Evolutionary conservation across 2,329 filamentous ascomycete species (phyloP), one percentile per base, ranked within the genome.

Genomic region (Chrysoporthe austroafricana): DNA sequence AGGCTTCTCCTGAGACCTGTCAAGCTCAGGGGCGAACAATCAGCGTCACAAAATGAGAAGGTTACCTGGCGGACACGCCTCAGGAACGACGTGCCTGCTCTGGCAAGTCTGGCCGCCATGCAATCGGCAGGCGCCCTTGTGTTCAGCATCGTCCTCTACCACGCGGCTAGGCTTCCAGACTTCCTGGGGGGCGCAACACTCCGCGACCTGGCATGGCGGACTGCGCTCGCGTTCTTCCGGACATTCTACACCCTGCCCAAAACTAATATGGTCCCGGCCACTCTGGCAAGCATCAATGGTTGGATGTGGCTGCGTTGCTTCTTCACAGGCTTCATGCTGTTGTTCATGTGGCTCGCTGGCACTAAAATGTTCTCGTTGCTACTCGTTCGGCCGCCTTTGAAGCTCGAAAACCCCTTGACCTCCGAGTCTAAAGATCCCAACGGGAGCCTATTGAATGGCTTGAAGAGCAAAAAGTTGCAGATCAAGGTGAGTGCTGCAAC

Each of bases 391-490:
- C 88, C 91, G 73, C 95, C 95, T 0, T 77, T 97, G 64, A 97
- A 97, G 81, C 92, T 92, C 72, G 90, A 86, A n/a, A 87, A 90
- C 73, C 94, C 94, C 4, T 85, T 98, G 66, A 97, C 93, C 0
- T 86, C 87, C 21, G 92, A 95, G 72, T 92, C 93, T 18, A 96
- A 92, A 75, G 94, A 97, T 77, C 93, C 95, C 0, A 98, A 97
- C 74, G 94, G 93, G 46, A 97, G 92, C 76, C 83, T 98, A 39
- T 78, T 98, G 61, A 93, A 90, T 66, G 95, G 95, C 0, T 78
- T 98, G 58, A 94, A 90, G 76, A 90, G 90, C 71, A 96, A 94
- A 80, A 96, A 95, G 77, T 84, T 92, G 9, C 84, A 92, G 11
- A 88, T 92, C 69, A 90, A 88, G 79, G 90, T 91, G 79, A 73